A percentile compares a stretch with the other conserved stretches of the same genome.
phyloP scores from a whole-genome alignment of 1,284 basidiomycete species.

The Cutaneotrichosporon sp. region DNA sequence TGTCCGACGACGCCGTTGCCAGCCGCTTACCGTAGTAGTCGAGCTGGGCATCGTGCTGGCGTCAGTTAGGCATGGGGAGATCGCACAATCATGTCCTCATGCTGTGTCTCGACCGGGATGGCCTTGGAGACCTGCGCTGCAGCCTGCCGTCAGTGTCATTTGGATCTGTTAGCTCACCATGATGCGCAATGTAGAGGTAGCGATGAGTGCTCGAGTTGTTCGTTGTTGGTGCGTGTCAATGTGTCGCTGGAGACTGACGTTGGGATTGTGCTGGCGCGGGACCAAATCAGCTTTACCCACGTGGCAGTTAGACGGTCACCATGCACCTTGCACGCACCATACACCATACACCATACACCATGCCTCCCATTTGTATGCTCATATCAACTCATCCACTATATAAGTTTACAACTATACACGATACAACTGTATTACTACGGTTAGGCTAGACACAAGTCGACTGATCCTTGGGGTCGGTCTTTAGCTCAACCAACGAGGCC shows the following conservation, averaged over 20 bases:
- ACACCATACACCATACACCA: too few relatives aligned
- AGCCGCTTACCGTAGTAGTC: conserved; percentile 97
- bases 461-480: too few relatives aligned
- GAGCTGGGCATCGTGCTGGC: conserved; percentile 92
- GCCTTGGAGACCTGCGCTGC: conserved; percentile 40
- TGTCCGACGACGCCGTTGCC: conserved; percentile 94
- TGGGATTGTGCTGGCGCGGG: conserved; percentile 2
- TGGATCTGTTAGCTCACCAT: conserved; percentile 15
- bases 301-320: not conserved
- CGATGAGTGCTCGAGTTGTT: not conserved
- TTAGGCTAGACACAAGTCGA: too few relatives aligned
- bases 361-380: too few relatives aligned
- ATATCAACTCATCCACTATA: too few relatives aligned
- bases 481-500: too few relatives aligned
- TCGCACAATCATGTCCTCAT: conserved; percentile 92
- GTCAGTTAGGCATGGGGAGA: not conserved
- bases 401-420: too few relatives aligned
- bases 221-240: not conserved
- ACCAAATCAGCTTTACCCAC: not conserved
- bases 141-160: conserved; percentile 25
- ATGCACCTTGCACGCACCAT: too few relatives aligned
- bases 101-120: conserved; percentile 71
- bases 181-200: conserved; percentile 8
- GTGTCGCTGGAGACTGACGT: not conserved
- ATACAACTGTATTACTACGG: too few relatives aligned